Evolutionary conservation across 2,329 filamentous ascomycete genomes (phyloP).

Genomic region (Calonectria hawksworthii): DNA sequence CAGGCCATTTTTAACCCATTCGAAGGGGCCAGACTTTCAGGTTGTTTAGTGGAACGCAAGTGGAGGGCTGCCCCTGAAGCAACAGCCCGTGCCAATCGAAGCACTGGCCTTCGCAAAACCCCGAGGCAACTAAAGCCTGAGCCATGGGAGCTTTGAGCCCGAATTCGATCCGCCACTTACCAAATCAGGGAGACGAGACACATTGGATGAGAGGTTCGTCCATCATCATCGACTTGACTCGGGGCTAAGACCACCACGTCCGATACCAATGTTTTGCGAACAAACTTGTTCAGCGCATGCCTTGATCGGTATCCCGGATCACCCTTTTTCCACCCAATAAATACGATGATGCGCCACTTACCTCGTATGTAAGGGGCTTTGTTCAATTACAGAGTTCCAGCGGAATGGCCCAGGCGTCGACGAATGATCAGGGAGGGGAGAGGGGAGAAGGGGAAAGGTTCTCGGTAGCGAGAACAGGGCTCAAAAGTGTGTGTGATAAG

Average conservation of each 20-base stretch:
- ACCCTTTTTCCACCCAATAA: neutral
- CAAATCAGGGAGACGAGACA: neutral
- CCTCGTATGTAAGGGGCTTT: conserved; percentile 2
- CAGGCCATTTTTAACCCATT: neutral
- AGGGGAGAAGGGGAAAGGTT: neutral
- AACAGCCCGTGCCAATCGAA: conserved; percentile 14
- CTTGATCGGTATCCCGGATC: neutral
- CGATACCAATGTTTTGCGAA: neutral
- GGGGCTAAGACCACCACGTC: neutral
- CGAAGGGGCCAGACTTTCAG: conserved; percentile 10
- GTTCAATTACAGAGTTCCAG: neutral
- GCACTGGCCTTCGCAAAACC: conserved; percentile 5
- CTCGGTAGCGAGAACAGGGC: neutral
- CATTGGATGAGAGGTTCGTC: neutral
- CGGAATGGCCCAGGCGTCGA: neutral
- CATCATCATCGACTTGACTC: neutral
- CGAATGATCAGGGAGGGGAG: neutral
- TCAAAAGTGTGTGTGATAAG: neutral
- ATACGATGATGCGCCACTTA: conserved; percentile 1
- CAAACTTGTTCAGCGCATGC: neutral
- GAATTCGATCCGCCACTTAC: neutral
- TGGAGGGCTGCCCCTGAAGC: conserved; percentile 16
- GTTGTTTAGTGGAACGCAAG: conserved; percentile 2
- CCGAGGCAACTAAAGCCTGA: neutral
- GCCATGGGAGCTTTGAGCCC: neutral